Conservation (phyloP, 2,329 filamentous ascomycete genomes). For the Nannizziopsis barbatae region DNA sequence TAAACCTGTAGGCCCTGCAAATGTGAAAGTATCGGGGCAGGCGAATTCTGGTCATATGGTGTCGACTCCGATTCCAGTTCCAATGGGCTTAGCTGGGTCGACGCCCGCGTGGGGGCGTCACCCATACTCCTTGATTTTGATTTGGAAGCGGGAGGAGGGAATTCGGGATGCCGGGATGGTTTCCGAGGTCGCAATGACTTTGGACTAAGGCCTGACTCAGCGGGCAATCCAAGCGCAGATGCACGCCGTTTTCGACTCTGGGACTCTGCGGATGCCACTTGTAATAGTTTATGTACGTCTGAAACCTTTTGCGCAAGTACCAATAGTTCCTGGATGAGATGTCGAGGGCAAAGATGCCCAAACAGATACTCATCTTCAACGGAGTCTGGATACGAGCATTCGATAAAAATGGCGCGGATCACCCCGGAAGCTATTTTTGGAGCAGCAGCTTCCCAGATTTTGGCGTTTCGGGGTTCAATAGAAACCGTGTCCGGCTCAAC, state of each 20-base stretch:
- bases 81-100: neutral
- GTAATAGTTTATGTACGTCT: constrained; percentile 34
- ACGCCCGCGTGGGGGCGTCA: neutral
- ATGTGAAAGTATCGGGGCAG: neutral
- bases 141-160: neutral
- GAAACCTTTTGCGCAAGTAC: constrained; percentile 60
- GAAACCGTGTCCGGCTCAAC: constrained; percentile 86
- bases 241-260: constrained; percentile 34
- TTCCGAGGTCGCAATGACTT: constrained; percentile 2
- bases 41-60: neutral
- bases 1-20: constrained; percentile 63
- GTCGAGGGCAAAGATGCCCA: constrained; percentile 76
- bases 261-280: constrained; percentile 19
- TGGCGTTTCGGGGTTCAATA: constrained; percentile 64
- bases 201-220: constrained; percentile 4
- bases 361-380: constrained; percentile 69
- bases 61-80: neutral
- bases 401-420: constrained; percentile 77
- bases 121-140: neutral
- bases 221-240: constrained; percentile 10
- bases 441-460: constrained; percentile 79
- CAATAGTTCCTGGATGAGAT: constrained; percentile 67
- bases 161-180: neutral
- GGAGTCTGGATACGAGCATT: constrained; percentile 83
- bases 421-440: constrained; percentile 64